Evolutionary conservation across 2,329 filamentous ascomycete genomes (phyloP).

Genomic region (Herpotrichia juniperi): DNA sequence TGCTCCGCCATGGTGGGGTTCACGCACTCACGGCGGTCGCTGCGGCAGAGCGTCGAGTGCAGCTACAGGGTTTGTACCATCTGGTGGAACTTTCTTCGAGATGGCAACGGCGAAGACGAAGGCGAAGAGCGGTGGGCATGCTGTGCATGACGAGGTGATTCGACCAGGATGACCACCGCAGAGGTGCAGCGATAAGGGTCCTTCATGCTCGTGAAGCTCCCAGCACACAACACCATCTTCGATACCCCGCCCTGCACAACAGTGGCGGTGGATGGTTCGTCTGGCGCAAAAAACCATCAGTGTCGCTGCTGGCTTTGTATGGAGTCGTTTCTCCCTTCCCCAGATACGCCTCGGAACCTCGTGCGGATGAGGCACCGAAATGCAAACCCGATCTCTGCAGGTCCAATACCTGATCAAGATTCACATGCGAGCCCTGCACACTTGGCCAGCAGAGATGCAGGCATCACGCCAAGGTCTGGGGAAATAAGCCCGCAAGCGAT

Average conservation of each 20-base stretch:
- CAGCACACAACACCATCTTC: neutral
- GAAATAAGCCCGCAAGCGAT: constrained; percentile 8
- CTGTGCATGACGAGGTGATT: constrained; percentile 13
- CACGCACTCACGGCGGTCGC: constrained; percentile 13
- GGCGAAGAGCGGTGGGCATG: constrained; percentile 28
- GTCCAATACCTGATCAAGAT: constrained; percentile 2
- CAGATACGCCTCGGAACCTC: no score
- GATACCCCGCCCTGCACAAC: no score
- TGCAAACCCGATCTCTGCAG: constrained; percentile 4
- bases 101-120: constrained; percentile 18
- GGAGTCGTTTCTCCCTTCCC: no score
- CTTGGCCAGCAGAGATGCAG: neutral
- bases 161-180: constrained; percentile 8
- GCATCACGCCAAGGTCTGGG: constrained; percentile 16
- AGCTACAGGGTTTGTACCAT: constrained; percentile 10
- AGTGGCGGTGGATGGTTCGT: no score
- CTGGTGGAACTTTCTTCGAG: constrained; percentile 15
- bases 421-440: neutral
- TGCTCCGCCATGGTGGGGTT: neutral
- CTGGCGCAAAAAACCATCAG: neutral
- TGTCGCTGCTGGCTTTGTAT: no score
- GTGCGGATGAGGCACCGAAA: neutral
- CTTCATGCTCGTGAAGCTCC: constrained; percentile 14
- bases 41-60: constrained; percentile 39
- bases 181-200: constrained; percentile 30